A percentile compares a stretch with the other conserved stretches of the same genome.
These are phyloP conservation scores for Coniophora puteana DNA, from an alignment of 1,284 basidiomycete genomes.

Conservation along the genomic window DNA sequence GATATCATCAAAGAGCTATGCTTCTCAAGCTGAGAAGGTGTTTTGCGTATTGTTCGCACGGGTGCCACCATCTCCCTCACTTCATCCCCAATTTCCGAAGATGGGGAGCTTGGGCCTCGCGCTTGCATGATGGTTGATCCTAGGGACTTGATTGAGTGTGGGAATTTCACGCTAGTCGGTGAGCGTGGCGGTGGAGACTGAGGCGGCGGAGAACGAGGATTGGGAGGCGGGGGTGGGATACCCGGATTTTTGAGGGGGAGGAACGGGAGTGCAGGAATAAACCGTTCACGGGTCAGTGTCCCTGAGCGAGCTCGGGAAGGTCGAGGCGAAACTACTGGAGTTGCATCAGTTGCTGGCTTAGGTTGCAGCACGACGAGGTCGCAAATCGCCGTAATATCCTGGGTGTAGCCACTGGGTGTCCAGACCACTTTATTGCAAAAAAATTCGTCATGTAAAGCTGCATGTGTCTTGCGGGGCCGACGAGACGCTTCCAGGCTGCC, in stretches of 20 bases:
- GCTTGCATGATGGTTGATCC: slow-evolving; percentile 10
- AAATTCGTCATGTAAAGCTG: slow-evolving; percentile 28
- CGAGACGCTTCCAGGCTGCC: slow-evolving; percentile 1
- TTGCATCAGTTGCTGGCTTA: no score
- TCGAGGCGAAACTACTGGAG: neutral
- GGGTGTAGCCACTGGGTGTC: slow-evolving; percentile 27
- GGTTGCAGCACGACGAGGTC: no score
- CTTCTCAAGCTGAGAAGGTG: slow-evolving; percentile 16
- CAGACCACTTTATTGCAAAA: slow-evolving; percentile 26
- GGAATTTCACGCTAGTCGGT: slow-evolving; percentile 17
- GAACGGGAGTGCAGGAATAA: slow-evolving; percentile 12
- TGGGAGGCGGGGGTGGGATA: slow-evolving; percentile 10
- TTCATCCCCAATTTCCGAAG: no score
- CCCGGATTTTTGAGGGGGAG: slow-evolving; percentile 16
- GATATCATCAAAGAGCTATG: slow-evolving; percentile 5
- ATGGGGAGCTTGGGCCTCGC: no score
- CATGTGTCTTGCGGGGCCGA: slow-evolving; percentile 22
- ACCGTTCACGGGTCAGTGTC: slow-evolving; percentile 3
- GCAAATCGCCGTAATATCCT: no score
- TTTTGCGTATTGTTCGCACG: no score
- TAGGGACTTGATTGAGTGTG: slow-evolving; percentile 23
- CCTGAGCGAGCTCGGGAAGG: slow-evolving; percentile 5
- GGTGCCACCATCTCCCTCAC: no score
- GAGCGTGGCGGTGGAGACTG: slow-evolving; percentile 14
- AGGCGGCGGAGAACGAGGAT: slow-evolving; percentile 7